A percentile compares a stretch with the other conserved stretches of the same genome.
These are phyloP conservation scores for Eimeria nieschulzi DNA, from an alignment of 169 alveolate species.

Conservation along the genomic window DNA sequence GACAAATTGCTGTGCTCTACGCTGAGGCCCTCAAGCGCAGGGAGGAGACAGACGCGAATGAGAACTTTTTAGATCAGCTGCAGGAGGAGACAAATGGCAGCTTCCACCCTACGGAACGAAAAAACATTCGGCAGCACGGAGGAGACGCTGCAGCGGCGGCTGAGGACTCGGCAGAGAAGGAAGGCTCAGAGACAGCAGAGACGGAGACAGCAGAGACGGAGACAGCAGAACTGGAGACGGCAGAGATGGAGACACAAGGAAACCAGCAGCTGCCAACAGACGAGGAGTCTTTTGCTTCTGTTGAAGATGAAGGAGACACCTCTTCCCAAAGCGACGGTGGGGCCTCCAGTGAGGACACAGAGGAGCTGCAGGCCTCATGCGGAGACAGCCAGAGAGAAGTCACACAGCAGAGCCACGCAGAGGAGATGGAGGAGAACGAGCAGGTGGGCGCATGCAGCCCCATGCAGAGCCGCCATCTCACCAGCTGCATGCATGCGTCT, in stretches of 20 bases:
- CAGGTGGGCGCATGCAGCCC: no score
- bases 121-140: no score
- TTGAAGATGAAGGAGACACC: not conserved
- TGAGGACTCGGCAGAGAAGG: not conserved
- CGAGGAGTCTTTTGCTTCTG: not conserved
- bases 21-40: not conserved
- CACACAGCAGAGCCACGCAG: no score
- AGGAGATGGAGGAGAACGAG: no score
- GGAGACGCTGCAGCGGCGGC: not conserved
- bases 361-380: no score
- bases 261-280: not conserved
- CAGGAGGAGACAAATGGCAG: no score
- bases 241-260: not conserved
- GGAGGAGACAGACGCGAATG: not conserved
- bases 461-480: no score
- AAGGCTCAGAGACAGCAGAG: not conserved
- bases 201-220: not conserved
- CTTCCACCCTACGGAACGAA: no score
- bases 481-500: no score
- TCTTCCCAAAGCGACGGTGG: no score
- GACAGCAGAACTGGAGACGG: not conserved
- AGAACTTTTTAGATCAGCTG: not conserved
- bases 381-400: no score
- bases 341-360: no score
- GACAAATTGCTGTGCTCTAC: slow-evolving; percentile 33